Percentiles rank a stretch among this genome's conserved stretches.
Conservation (phyloP, 2,329 filamentous ascomycete species). For the Colletotrichum noveboracense region DNA sequence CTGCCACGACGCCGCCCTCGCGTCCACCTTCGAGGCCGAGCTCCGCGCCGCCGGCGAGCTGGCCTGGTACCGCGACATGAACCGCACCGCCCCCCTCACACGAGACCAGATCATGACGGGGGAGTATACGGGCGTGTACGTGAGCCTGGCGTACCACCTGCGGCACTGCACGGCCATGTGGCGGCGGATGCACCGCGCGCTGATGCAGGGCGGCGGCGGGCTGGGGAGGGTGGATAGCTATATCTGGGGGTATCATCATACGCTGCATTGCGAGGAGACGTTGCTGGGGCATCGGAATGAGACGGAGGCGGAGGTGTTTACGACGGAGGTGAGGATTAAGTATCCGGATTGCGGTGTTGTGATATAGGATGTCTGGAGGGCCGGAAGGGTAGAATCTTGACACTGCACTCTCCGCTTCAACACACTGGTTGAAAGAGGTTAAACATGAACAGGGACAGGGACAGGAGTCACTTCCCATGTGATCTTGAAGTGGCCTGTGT, state of each 20-base stretch:
- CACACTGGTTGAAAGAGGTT: too few relatives aligned
- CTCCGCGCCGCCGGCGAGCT: background rate
- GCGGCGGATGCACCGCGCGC: slow-evolving; percentile 13
- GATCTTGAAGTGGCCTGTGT: accelerated
- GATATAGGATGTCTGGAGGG: background rate
- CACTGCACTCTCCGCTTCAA: too few relatives aligned
- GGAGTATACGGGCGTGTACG: background rate
- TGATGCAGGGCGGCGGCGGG: slow-evolving; percentile 6
- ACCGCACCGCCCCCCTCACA: background rate
- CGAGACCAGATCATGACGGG: slow-evolving; percentile 3
- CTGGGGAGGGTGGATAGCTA: slow-evolving; percentile 7
- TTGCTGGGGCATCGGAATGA: background rate
- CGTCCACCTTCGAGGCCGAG: background rate
- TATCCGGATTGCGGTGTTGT: slow-evolving; percentile 17
- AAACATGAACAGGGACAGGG: too few relatives aligned
- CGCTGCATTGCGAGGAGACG: slow-evolving; percentile 16
- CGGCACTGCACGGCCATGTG: slow-evolving; percentile 19
- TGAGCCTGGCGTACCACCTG: slow-evolving; percentile 7
- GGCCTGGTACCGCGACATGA: slow-evolving; percentile 1
- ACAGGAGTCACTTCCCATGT: too few relatives aligned
- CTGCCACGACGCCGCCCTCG: slow-evolving; percentile 16
- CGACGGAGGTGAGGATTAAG: slow-evolving; percentile 17
- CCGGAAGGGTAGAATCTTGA: too few relatives aligned
- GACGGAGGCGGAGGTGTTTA: background rate
- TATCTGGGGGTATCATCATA: slow-evolving; percentile 19